phyloP scores from a whole-genome alignment of 768 basidiomycete species.

The Rhizopogon roseolus region DNA sequence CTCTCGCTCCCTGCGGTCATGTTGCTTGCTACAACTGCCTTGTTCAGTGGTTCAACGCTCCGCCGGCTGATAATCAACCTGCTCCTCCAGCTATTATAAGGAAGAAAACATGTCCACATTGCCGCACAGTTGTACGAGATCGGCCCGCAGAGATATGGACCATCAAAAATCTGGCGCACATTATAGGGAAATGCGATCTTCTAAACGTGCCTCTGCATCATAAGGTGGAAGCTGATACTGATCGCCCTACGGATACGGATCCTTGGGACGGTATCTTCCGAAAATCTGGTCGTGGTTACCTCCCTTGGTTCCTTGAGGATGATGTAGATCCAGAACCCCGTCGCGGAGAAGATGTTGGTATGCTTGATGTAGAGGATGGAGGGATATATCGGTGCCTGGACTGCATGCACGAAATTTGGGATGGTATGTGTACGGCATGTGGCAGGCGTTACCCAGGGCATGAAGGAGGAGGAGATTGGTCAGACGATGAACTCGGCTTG shows the following conservation, averaged over 20 bases:
- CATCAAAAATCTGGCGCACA: conserved; percentile 42
- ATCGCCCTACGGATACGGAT: conserved; percentile 33
- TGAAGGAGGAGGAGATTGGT: conserved; percentile 17
- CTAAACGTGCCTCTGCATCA: conserved; percentile 15
- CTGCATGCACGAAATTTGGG: conserved; percentile 77
- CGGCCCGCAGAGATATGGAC: conserved; percentile 45
- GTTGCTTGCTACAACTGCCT: conserved; percentile 69
- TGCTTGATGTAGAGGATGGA: conserved; percentile 71
- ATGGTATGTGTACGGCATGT: conserved; percentile 60
- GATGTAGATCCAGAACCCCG: conserved; percentile 14
- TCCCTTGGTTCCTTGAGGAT: conserved; percentile 15
- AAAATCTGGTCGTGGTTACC: conserved; percentile 10
- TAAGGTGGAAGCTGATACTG: conserved; percentile 20
- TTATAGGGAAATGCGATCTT: conserved; percentile 50
- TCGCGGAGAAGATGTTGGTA: conserved; percentile 44
- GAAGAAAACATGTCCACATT: conserved; percentile 42
- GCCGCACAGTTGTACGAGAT: conserved; percentile 37
- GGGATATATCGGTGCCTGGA: conserved; percentile 72
- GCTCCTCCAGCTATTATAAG: conserved; percentile 23
- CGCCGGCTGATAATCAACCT: conserved; percentile 23
- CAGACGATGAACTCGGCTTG: conserved; percentile 26
- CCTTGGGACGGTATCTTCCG: conserved; percentile 68
- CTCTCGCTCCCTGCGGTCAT: conserved; percentile 74
- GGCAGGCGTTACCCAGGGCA: conserved; percentile 58
- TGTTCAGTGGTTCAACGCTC: conserved; percentile 68